phyloP scores from a whole-genome alignment of 352 stramenopile species.

The Blastocystis sp. region DNA sequence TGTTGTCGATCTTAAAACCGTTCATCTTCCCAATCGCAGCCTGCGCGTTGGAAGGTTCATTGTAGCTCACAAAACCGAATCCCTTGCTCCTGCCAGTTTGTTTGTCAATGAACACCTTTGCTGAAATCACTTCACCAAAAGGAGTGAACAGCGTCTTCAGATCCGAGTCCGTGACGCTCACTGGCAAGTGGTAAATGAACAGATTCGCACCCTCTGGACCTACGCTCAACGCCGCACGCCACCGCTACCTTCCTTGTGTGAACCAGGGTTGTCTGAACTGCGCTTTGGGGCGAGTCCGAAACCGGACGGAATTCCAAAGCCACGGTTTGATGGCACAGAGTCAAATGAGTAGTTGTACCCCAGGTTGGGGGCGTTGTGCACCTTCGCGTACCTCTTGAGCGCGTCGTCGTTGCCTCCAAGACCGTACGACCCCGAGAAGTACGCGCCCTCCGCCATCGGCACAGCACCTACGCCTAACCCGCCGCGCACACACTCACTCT shows the following conservation, averaged over 20 bases:
- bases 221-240: not conserved
- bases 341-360: too few relatives aligned
- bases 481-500: too few relatives aligned
- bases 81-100: constrained; percentile 95
- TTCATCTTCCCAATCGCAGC: constrained; percentile 96
- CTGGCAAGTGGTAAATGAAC: constrained; percentile 98
- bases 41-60: constrained; percentile 88
- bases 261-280: not conserved
- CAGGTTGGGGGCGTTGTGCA: too few relatives aligned
- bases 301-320: too few relatives aligned
- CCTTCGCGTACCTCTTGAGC: too few relatives aligned
- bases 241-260: constrained; percentile 76
- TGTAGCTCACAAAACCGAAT: constrained; percentile 95
- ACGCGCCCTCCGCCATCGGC: too few relatives aligned
- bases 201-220: constrained; percentile 90
- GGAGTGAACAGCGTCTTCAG: constrained; percentile 93
- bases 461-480: too few relatives aligned
- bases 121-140: constrained; percentile 94
- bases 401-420: too few relatives aligned
- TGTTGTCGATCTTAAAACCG: constrained; percentile 96
- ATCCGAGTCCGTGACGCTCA: constrained; percentile 94
- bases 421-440: too few relatives aligned
- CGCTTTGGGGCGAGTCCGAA: not conserved
- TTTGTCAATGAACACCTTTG: constrained; percentile 89
- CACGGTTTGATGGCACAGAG: too few relatives aligned